Base-by-base conservation (phyloP, 129 eudicot genomes). In the Silybum marianum region DNA sequence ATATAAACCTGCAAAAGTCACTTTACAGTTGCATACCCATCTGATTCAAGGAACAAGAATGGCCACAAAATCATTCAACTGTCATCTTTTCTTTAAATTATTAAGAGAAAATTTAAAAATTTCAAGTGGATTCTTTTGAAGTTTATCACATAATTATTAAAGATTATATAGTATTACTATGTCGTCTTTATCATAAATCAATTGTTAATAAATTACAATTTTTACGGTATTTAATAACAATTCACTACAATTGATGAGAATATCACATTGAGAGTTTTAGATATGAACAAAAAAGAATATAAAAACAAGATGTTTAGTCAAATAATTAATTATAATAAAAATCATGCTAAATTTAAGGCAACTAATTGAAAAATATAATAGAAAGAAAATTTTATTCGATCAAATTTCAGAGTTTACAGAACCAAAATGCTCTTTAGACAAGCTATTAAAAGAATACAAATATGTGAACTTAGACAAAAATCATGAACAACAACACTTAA, bases 11-110 rank as follows among this genome's bases (percentile, higher is more conserved):
- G 25, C 78, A 71, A 25, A 18, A 54, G 40, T 54, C 78, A 58
- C 81, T 70, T 83, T 77, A 76, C 73, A 77, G 73, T 76, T 83
- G 82, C 78, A 71, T 71, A 76, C 63, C 74, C 78, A 58, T 70
- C 72, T 70, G 78, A 77, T 77, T 71, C 86, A 71, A 40, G 63
- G 73, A 40, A 83, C 60, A 63, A 34, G 21, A 22, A 80, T 70
- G 73, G n/a, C 73, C 69, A 76, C 10, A 44, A 54, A 71, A 83
- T 77, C 80, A 76, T 75, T 36, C 77, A 76, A 58, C 72, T 79
- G 24, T 25, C 46, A 65, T 80, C 51, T 60, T 80, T 14, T 54
- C 65, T 69, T n/a, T 13, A 69, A 78, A 42, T 77, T 19, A 67
- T 18, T 18, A 34, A 44, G 22, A 26, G n/a, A 22, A n/a, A 8